Evolutionary conservation across 768 basidiomycete species (phyloP).

Genomic region (Mrakia blollopis): DNA sequence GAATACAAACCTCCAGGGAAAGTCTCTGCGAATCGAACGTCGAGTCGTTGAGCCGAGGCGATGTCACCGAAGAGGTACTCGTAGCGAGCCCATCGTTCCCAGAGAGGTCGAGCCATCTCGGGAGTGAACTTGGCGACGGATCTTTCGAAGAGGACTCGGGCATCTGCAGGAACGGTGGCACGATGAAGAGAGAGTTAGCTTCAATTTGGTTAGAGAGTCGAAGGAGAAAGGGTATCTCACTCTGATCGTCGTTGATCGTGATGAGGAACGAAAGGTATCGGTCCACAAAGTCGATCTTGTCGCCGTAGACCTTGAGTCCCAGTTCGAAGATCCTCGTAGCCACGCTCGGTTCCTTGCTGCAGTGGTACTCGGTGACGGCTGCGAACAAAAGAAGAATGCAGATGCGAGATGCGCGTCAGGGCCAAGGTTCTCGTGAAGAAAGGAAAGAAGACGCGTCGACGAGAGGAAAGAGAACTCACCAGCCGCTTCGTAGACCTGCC

Average conservation of each 20-base stretch:
- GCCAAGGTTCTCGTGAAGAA: too few relatives aligned
- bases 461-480: slow-evolving; percentile 51
- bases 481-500: slow-evolving; percentile 91
- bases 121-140: slow-evolving; percentile 65
- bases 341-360: slow-evolving; percentile 68
- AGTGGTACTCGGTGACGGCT: slow-evolving; percentile 95
- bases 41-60: slow-evolving; percentile 78
- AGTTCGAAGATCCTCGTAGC: slow-evolving; percentile 90
- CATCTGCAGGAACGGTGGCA: slow-evolving; percentile 56
- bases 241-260: slow-evolving; percentile 89
- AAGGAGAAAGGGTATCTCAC: slow-evolving; percentile 51
- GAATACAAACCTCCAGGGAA: slow-evolving; percentile 68
- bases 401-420: not conserved
- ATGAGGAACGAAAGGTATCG: slow-evolving; percentile 90
- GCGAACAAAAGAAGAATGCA: not conserved
- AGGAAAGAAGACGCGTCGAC: not conserved
- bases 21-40: slow-evolving; percentile 78
- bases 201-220: not conserved
- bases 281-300: slow-evolving; percentile 70
- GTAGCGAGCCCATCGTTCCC: slow-evolving; percentile 94
- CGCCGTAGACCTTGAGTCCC: slow-evolving; percentile 74
- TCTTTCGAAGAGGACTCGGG: slow-evolving; percentile 89
- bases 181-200: not conserved
- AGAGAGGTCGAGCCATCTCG: slow-evolving; percentile 75
- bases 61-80: slow-evolving; percentile 94